Evolutionary conservation across 140 eudicot genomes (phyloP), one percentile per base, ranked within the genome.

Genomic region (Bidens hawaiensis): DNA sequence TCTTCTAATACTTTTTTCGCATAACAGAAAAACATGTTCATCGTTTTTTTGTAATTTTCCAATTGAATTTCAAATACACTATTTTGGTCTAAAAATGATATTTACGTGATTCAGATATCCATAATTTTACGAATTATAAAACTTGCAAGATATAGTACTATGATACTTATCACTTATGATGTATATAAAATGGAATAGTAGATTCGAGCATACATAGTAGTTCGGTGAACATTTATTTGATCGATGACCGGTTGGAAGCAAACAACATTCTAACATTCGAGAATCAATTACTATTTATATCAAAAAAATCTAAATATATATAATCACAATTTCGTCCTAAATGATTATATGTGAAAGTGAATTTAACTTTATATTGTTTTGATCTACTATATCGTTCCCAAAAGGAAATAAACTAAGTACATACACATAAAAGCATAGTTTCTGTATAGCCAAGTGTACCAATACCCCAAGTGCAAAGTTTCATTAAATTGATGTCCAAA

Each of bases 161-260:
- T 43, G 50, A 5, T 43, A 43, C 5, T 16, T n/a, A n/a, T n/a
- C n/a, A n/a, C n/a, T n/a, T 22, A 15, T 13, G 50, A n/a, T 21
- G 6, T 22, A 15, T 43, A 18, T 18, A 18, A 17, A 47, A 19
- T 18, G 53, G 18, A 10, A 18, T 1, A 2, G 8, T 47, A 8
- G 9, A 18, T 47, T 17, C 24, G 6, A 11, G 31, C 1, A 23
- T 11, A 9, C 3, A 24, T 10, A 31, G 8, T 10, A 31, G 38
- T 31, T 31, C 15, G 11, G 18, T 15, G 43, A 3, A 5, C 24
- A 27, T 57, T 42, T 26, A 42, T 25, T 18, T 3, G 18, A n/a
- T n/a, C n/a, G n/a, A 16, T 63, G 28, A 28, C 14, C 17, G 69
- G 57, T 45, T 12, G 31, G 45, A 45, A 63, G 45, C 46, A 27